A percentile compares a stretch with the other conserved stretches of the same genome.
Evolutionary conservation across 345 rosid species (phyloP).

Genomic region (Eucalyptus polyanthemos): DNA sequence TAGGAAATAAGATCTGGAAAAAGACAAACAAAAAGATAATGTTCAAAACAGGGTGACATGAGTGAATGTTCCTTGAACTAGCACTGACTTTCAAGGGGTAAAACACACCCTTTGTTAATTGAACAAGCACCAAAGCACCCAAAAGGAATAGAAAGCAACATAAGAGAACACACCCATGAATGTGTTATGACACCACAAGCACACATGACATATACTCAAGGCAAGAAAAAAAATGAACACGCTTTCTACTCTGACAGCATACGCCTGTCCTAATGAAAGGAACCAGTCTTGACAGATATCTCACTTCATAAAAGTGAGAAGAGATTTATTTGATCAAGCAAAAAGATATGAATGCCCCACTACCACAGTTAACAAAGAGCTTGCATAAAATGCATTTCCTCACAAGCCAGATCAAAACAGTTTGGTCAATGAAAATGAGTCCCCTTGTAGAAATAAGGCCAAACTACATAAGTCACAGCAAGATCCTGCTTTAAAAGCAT

Average conservation of each 20-base stretch:
- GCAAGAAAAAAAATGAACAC: background rate
- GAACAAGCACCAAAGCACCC: background rate
- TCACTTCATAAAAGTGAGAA: background rate
- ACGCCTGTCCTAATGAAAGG: background rate
- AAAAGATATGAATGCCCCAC: background rate
- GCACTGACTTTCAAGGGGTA: background rate
- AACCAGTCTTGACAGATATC: background rate
- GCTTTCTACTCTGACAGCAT: background rate
- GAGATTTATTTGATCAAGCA: background rate
- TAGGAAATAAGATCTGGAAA: background rate
- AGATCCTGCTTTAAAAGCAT: background rate
- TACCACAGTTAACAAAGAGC: background rate
- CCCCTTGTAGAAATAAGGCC: background rate
- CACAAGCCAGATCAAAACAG: background rate
- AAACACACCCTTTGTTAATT: background rate
- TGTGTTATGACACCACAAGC: background rate
- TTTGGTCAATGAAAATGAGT: background rate
- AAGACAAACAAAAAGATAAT: background rate
- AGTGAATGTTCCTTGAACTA: background rate
- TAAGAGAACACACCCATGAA: background rate
- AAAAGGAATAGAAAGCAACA: background rate
- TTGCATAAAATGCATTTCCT: background rate
- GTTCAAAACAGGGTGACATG: background rate
- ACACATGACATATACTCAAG: background rate
- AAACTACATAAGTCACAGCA: background rate